Conservation (phyloP, 345 rosid genomes). For the Acer yangbiense region DNA sequence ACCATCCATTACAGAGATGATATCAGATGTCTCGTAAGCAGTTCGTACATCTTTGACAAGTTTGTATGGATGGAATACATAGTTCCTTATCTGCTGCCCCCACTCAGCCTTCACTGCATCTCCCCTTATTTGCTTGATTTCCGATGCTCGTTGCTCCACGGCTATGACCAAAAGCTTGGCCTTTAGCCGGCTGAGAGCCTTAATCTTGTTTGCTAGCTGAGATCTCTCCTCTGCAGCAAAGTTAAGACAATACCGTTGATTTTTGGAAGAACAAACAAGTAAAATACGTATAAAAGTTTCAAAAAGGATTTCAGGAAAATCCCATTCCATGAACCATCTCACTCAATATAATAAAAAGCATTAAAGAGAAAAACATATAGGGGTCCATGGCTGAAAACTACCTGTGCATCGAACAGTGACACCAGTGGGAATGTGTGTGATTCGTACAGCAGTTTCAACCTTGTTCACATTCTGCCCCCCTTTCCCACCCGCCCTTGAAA, state of each 20-base stretch:
- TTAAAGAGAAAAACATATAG: background rate
- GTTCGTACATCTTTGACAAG: slow-evolving; percentile 91
- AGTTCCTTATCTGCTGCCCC: slow-evolving; percentile 96
- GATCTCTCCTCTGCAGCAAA: slow-evolving; percentile 77
- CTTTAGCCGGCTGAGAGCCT: slow-evolving; percentile 78
- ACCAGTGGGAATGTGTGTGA: slow-evolving; percentile 88
- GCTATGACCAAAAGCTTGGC: slow-evolving; percentile 90
- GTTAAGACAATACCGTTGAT: background rate
- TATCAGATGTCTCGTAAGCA: slow-evolving; percentile 75
- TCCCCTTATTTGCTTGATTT: slow-evolving; percentile 91
- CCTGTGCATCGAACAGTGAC: slow-evolving; percentile 92
- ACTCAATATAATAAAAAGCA: background rate
- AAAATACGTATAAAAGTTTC: background rate
- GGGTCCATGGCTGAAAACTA: slow-evolving; percentile 10
- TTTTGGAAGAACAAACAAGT: background rate
- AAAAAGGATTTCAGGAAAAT: background rate
- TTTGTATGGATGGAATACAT: slow-evolving; percentile 97
- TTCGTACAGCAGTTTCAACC: slow-evolving; percentile 91
- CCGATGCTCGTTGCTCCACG: slow-evolving; percentile 87
- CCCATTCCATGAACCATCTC: background rate
- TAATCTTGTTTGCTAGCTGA: slow-evolving; percentile 83
- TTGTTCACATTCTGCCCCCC: slow-evolving; percentile 99
- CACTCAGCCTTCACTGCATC: slow-evolving; percentile 96
- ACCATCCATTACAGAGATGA: slow-evolving; percentile 92
- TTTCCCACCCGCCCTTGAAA: slow-evolving; percentile 94